These are phyloP conservation scores for Stephanocyclus meneghinianus DNA, from an alignment of 352 stramenopile genomes.

Conservation along the genomic window DNA sequence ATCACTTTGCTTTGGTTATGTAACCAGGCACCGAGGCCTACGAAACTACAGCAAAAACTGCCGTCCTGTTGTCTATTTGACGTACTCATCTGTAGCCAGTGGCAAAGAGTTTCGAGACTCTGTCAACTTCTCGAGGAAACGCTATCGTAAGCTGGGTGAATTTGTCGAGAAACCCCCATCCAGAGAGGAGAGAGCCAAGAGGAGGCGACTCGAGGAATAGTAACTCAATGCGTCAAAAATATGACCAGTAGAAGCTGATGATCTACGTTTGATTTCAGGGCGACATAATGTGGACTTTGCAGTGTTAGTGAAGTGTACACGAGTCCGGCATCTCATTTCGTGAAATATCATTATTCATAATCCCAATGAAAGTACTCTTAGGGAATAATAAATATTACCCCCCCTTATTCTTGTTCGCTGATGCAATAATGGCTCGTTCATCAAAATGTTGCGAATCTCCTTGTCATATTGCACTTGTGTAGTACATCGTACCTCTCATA, in stretches of 20 bases:
- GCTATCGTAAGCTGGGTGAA: constrained; percentile 80
- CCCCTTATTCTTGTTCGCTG: no score
- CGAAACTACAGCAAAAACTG: constrained; percentile 59
- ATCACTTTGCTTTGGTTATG: not conserved
- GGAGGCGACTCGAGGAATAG: constrained; percentile 26
- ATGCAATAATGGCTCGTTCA: no score
- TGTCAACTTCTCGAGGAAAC: constrained; percentile 76
- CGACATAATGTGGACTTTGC: no score
- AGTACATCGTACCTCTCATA: no score
- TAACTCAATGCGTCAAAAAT: not conserved
- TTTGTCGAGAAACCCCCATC: constrained; percentile 62
- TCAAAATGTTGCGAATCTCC: no score
- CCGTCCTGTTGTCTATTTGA: constrained; percentile 80
- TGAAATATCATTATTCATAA: no score
- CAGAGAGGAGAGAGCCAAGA: constrained; percentile 68
- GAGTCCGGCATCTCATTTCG: no score
- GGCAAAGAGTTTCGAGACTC: constrained; percentile 77
- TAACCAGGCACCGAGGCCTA: constrained; percentile 64
- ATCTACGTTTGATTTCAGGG: not conserved
- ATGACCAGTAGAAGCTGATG: no score
- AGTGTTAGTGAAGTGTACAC: no score
- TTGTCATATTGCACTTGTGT: no score
- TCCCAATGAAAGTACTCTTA: no score
- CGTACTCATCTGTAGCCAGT: constrained; percentile 65
- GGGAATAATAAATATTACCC: no score